Evolutionary conservation across 306 rosid genomes (phyloP), one percentile per base, ranked within the genome.

Genomic region (Dryas octopetala): DNA sequence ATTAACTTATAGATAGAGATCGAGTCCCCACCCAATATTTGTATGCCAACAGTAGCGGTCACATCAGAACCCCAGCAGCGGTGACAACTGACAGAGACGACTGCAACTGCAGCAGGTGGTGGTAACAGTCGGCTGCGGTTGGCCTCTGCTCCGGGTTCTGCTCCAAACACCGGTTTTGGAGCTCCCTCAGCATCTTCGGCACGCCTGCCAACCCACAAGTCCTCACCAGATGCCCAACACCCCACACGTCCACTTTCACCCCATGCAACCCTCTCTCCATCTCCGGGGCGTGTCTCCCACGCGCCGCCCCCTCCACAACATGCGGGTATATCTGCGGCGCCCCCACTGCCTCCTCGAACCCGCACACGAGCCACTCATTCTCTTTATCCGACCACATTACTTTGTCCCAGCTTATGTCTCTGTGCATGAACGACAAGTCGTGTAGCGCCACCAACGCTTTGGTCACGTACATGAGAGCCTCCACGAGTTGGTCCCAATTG

Each of bases 161-260:
- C 26, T 92, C 97, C 91, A 95, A 83, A 75, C 99, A 95, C 82
- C 93, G 82, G 3, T 74, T 81, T 76, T 92, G 90, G 50, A 95
- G 85, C 81, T 95, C 99, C 74, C 88, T 85, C 4, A 95, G 78
- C 97, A 92, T 89, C 84, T 92, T 95, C 0, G 99, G 97, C 77
- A 90, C 76, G 41, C 81, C 85, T 10, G 61, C 53, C 75, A 87
- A 12, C 57, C 97, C 97, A 47, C 99, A 77, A 10, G 88, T 89
- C 82, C 79, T 85, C 61, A 92, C 88, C 86, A 95, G 63, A 19
- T 88, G 47, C 65, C 99, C 99, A 14, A 95, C 84, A 0, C 97
- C 97, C 97, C 97, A 95, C 65, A 95, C 91, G 75, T 95, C 99
- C 77, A 92, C 99, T 74, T 95, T 95, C 77, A 95, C 97, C 4